Evolutionary conservation across 495 filamentous ascomycete genomes (phyloP).

Genomic region (Tuber umbilicatum): DNA sequence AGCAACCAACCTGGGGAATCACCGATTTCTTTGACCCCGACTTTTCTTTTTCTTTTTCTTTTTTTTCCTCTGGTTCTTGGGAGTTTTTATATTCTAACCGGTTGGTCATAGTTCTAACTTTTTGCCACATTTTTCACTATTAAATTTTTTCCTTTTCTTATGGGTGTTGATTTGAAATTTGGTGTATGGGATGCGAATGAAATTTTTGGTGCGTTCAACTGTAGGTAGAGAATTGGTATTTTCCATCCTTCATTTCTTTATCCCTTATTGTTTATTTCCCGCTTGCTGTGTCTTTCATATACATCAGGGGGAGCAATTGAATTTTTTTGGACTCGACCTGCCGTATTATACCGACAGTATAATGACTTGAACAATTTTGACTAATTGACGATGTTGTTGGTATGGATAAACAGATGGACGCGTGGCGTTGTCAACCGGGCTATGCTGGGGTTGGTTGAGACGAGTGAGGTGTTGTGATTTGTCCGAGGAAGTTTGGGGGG

Average conservation of each 20-base stretch:
- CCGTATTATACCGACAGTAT: too few species aligned
- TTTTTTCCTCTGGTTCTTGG: constrained; percentile 8
- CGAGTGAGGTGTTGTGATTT: neutral
- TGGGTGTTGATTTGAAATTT: neutral
- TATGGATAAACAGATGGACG: neutral
- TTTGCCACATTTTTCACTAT: neutral
- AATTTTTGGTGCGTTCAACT: neutral
- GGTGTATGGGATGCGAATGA: neutral
- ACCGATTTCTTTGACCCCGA: neutral
- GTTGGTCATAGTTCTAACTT: neutral
- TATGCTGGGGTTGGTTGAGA: neutral
- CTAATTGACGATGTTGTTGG: too few species aligned
- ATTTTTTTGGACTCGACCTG: constrained; percentile 18
- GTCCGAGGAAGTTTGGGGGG: neutral
- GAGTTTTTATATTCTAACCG: neutral
- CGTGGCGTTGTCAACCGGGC: neutral
- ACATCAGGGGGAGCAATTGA: neutral
- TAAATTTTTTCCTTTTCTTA: neutral
- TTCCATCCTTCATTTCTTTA: neutral
- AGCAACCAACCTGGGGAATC: neutral
- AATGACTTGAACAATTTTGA: too few species aligned
- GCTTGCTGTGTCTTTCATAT: constrained; percentile 8
- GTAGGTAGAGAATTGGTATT: constrained; percentile 30
- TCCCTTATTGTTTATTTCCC: constrained; percentile 7
- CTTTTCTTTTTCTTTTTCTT: neutral